Evolutionary conservation across 2,329 filamentous ascomycete genomes (phyloP), one percentile per base, ranked within the genome.

Genomic region (Phialocephala sp.): DNA sequence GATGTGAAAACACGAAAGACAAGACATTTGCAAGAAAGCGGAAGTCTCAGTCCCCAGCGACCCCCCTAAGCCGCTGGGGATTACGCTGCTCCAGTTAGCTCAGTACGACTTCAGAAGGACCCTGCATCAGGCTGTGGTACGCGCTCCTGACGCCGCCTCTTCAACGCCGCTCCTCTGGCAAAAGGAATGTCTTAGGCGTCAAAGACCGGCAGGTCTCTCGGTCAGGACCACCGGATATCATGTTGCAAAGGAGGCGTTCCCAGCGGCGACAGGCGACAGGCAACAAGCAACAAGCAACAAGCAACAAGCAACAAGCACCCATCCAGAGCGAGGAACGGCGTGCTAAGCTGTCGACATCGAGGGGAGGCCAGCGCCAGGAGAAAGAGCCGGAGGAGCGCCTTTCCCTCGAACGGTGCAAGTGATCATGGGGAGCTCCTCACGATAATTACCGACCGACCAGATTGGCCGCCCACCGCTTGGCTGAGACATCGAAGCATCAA

Each of bases 201-300:
- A 22, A 27, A 50, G 15, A 50, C n/a, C 20, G 8, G 4, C 58
- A 47, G 50, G 35, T 41, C 55, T 58, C 37, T 4, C 12, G 6
- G n/a, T n/a, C 3, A 35, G 5, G 18, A 20, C n/a, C 24, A 39
- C 36, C 57, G 45, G 57, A 59, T 41, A 59, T 60, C 58, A 60
- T 50, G 20, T 41, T 60, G 58, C 58, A 60, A 50, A n/a, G 18
- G 41, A 37, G 41, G 58, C 58, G 41, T 50, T n/a, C 22, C 14
- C 18, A 47, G 15, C 43, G 4, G 8, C 15, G 37, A 41, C n/a
- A n/a, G n/a, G n/a, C n/a, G n/a, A n/a, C n/a, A n/a, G n/a, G n/a
- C n/a, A n/a, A n/a, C n/a, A n/a, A n/a, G n/a, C n/a, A n/a, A n/a
- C n/a, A n/a, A n/a, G n/a, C n/a, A n/a, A n/a, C n/a, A n/a, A n/a